A percentile compares a stretch with the other conserved stretches of the same genome.
Evolutionary conservation across 768 basidiomycete species (phyloP).

Genomic region (Russula earlei): DNA sequence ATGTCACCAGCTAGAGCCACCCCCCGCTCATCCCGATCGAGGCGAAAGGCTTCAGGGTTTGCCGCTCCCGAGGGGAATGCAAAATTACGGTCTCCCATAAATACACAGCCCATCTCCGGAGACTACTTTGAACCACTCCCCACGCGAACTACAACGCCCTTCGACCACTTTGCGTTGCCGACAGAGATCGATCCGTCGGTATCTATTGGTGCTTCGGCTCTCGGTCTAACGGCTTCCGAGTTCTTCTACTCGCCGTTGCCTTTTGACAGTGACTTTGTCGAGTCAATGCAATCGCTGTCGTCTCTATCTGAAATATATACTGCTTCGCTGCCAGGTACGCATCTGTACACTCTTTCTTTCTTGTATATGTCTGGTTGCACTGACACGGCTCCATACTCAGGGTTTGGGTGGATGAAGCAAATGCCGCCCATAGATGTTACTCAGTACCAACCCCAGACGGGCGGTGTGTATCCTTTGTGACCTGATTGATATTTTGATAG

Average conservation of each 20-base stretch:
- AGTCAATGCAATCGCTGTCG: slow-evolving; percentile 18
- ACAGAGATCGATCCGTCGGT: background rate
- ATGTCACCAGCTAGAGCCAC: background rate
- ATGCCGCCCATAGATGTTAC: slow-evolving; percentile 13
- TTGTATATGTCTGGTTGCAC: background rate
- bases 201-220: background rate
- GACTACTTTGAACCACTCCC: slow-evolving; percentile 19
- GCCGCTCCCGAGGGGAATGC: background rate
- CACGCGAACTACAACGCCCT: slow-evolving; percentile 4
- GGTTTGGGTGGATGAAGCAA: slow-evolving; percentile 19
- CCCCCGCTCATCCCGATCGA: slow-evolving; percentile 1
- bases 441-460: slow-evolving; percentile 1
- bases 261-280: slow-evolving; percentile 16
- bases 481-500: background rate
- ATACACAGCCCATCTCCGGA: background rate
- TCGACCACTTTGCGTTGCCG: slow-evolving; percentile 15
- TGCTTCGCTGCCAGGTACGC: slow-evolving; percentile 16
- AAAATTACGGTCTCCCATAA: background rate
- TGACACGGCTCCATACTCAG: background rate
- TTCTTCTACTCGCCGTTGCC: slow-evolving; percentile 19
- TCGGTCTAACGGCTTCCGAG: slow-evolving; percentile 14
- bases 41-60: background rate
- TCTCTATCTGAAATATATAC: slow-evolving; percentile 4
- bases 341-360: background rate
- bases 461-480: background rate